A percentile compares a stretch with the other conserved stretches of the same genome.
These are phyloP conservation scores for Neonectria punicea DNA, from an alignment of 2,329 filamentous ascomycete species.

Conservation along the genomic window DNA sequence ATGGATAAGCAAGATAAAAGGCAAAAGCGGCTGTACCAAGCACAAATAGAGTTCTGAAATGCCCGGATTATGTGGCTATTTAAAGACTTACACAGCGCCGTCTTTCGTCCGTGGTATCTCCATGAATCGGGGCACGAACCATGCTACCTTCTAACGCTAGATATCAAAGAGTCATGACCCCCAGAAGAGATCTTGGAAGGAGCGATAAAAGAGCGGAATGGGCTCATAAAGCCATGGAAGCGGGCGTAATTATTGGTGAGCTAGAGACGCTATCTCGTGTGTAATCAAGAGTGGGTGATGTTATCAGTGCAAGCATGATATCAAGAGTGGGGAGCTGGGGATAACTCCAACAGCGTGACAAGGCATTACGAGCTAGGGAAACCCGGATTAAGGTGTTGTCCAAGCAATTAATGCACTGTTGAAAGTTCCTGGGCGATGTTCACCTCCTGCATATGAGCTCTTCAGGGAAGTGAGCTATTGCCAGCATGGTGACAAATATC, in stretches of 20 bases:
- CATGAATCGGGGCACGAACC: not conserved
- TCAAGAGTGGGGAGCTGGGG: conserved; percentile 20
- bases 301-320: conserved; percentile 12
- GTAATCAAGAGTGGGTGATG: conserved; percentile 18
- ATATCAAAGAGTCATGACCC: not conserved
- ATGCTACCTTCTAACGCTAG: not conserved
- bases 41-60: not conserved
- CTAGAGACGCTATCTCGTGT: not conserved
- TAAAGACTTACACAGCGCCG: not conserved
- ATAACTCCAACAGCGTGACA: not conserved
- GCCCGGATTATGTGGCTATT: not conserved
- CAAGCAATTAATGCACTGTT: no score
- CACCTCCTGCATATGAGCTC: no score
- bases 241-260: conserved; percentile 6
- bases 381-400: not conserved
- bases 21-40: not conserved
- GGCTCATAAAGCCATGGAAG: conserved; percentile 3
- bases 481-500: no score
- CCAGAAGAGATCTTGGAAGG: not conserved
- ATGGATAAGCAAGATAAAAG: not conserved
- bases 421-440: no score
- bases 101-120: no score
- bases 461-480: no score
- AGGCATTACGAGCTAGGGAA: no score
- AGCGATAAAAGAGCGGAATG: conserved; percentile 1